Conservation (phyloP, 495 filamentous ascomycete species). For the Thermochaetoides thermophila region DNA sequence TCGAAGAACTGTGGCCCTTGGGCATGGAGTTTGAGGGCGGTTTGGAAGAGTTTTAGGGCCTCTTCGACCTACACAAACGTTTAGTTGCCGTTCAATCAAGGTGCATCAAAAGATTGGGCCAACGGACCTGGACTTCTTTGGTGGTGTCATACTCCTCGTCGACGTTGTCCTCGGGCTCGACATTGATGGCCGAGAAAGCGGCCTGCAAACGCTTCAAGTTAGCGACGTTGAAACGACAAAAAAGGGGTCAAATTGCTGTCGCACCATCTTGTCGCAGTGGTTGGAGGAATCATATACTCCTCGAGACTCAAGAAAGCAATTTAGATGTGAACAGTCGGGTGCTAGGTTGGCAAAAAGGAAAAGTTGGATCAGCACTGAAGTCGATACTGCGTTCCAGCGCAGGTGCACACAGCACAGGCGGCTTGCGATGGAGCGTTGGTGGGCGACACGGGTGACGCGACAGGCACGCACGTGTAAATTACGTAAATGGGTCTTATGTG, state of each 20-base stretch:
- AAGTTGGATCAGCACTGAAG: background rate
- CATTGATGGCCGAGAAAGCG: slow-evolving; percentile 70
- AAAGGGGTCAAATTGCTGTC: background rate
- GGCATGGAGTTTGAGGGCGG: slow-evolving; percentile 78
- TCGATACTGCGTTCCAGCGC: too few species aligned
- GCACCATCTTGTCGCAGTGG: slow-evolving; percentile 7
- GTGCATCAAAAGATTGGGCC: background rate
- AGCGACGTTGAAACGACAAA: background rate
- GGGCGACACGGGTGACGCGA: slow-evolving; percentile 4
- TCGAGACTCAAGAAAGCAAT: too few species aligned
- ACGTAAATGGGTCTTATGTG: too few species aligned
- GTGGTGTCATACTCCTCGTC: slow-evolving; percentile 91
- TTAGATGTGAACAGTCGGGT: background rate
- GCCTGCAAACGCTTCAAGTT: slow-evolving; percentile 21
- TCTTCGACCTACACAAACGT: slow-evolving; percentile 61
- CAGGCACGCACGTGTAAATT: slow-evolving; percentile 3
- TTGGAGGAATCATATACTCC: slow-evolving; percentile 2
- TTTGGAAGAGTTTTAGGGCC: slow-evolving; percentile 88
- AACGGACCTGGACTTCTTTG: slow-evolving; percentile 60
- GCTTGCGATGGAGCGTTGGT: too few species aligned
- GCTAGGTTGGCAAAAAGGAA: background rate
- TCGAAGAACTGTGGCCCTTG: slow-evolving; percentile 63
- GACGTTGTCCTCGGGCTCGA: slow-evolving; percentile 78
- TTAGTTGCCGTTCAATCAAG: background rate
- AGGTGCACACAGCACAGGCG: too few species aligned